Percentiles rank a stretch among this genome's conserved stretches.
Conservation (phyloP, 768 basidiomycete genomes). For the Mrakia gelida region DNA sequence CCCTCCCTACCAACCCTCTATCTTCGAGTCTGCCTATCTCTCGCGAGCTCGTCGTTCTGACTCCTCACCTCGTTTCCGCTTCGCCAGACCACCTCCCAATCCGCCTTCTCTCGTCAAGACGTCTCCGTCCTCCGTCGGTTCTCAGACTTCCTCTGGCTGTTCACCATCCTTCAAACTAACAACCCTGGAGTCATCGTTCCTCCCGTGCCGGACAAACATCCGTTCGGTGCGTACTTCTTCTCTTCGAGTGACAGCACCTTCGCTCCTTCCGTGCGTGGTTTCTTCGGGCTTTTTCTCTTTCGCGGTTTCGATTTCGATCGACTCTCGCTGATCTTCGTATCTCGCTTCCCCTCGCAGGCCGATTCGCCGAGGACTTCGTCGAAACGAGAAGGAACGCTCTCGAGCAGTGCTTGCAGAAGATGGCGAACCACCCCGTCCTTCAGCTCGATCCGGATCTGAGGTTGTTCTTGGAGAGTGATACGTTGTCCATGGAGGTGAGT, state of each 20-base stretch:
- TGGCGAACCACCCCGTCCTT: constrained; percentile 83
- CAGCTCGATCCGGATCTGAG: constrained; percentile 81
- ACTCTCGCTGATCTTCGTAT: not conserved
- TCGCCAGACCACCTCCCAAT: constrained; percentile 67
- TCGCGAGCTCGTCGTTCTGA: too few relatives aligned
- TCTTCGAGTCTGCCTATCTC: not conserved
- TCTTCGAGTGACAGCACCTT: not conserved
- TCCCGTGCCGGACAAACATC: constrained; percentile 90
- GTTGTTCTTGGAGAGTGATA: constrained; percentile 89
- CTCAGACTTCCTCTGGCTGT: constrained; percentile 96
- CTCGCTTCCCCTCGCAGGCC: constrained; percentile 44
- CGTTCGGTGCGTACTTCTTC: constrained; percentile 54
- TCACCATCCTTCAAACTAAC: constrained; percentile 76
- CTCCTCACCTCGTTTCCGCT: too few relatives aligned
- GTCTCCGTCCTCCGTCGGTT: constrained; percentile 96
- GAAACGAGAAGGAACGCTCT: constrained; percentile 76
- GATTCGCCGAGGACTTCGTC: constrained; percentile 89
- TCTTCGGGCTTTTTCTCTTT: too few relatives aligned
- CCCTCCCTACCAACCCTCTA: too few relatives aligned
- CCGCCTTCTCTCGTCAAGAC: constrained; percentile 69
- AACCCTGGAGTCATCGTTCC: constrained; percentile 97
- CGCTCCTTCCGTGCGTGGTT: constrained; percentile 14
- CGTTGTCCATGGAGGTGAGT: constrained; percentile 79
- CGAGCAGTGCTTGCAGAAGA: constrained; percentile 88
- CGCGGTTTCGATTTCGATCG: not conserved